phyloP scores from a whole-genome alignment of 768 basidiomycete genomes.

The Neoboletus brunneissimus region DNA sequence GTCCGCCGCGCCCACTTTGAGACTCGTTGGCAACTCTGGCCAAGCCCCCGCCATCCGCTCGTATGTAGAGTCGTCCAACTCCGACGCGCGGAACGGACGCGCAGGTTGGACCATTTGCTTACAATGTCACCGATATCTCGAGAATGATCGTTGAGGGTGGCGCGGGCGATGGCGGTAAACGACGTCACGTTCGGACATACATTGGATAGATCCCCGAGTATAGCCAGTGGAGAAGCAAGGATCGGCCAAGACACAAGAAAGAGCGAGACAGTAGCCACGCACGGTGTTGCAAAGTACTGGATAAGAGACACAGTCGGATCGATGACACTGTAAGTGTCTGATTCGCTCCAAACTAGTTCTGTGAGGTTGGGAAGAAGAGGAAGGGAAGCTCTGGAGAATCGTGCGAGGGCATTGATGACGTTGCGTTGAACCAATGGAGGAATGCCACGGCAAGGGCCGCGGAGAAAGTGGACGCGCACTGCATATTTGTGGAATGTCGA shows the following conservation, averaged over 20 bases:
- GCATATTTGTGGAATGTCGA: conserved; percentile 16
- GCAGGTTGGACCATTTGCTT: conserved; percentile 8
- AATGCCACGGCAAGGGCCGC: conserved; percentile 5
- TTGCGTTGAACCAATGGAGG: conserved; percentile 1
- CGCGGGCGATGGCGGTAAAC: conserved; percentile 6
- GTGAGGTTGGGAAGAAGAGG: conserved; percentile 18
- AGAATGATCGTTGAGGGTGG: conserved; percentile 7
- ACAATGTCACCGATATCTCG: conserved; percentile 12
- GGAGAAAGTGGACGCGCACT: conserved; percentile 11
- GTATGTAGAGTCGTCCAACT: conserved; percentile 12
- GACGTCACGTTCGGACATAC: conserved; percentile 20
- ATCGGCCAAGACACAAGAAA: conserved; percentile 7
- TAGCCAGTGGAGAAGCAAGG: neutral
- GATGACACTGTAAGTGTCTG: neutral
- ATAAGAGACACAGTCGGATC: conserved; percentile 9
- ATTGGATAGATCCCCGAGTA: neutral
- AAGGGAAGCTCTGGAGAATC: conserved; percentile 6
- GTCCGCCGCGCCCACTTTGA: conserved; percentile 9
- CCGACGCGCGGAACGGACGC: conserved; percentile 2
- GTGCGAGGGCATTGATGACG: conserved; percentile 5
- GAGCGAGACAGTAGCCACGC: neutral
- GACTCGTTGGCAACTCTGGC: conserved; percentile 9
- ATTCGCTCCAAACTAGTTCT: conserved; percentile 8
- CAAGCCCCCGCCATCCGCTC: conserved; percentile 5
- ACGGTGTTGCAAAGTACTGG: conserved; percentile 11